Evolutionary conservation across 1,284 basidiomycete species (phyloP).

Genomic region (Ceratobasidium sp.): DNA sequence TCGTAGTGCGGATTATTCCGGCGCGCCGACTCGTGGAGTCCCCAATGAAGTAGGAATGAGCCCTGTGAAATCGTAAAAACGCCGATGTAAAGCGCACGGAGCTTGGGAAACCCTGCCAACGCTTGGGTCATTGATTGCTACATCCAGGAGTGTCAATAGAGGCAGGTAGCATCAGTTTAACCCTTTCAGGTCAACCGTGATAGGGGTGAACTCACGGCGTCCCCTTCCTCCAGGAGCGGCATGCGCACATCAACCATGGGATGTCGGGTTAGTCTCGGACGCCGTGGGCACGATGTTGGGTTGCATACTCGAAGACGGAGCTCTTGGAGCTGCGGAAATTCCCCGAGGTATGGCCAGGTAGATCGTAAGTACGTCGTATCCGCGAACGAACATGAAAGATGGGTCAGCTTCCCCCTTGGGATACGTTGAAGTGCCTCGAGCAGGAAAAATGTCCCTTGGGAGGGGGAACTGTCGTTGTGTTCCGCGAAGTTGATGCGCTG

Average conservation of each 20-base stretch:
- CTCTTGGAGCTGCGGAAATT: slow-evolving; percentile 41
- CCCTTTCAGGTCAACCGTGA: slow-evolving; percentile 15
- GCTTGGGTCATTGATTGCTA: slow-evolving; percentile 26
- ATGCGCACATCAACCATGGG: slow-evolving; percentile 33
- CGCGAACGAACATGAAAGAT: slow-evolving; percentile 37
- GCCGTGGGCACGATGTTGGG: slow-evolving; percentile 33
- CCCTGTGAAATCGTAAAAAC: slow-evolving; percentile 40
- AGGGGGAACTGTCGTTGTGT: slow-evolving; percentile 29
- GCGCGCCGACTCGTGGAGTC: slow-evolving; percentile 15
- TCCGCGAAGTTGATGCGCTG: slow-evolving; percentile 17
- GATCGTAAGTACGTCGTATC: slow-evolving; percentile 30
- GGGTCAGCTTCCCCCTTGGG: slow-evolving; percentile 27
- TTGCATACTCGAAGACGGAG: slow-evolving; percentile 37
- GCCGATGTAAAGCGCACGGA: slow-evolving; percentile 35
- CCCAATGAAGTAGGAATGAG: slow-evolving; percentile 37
- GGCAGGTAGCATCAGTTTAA: slow-evolving; percentile 2
- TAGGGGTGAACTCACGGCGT: slow-evolving; percentile 37
- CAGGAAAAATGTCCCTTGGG: slow-evolving; percentile 26
- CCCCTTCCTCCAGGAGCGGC: slow-evolving; percentile 33
- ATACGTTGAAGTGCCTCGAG: slow-evolving; percentile 39
- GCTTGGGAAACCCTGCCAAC: slow-evolving; percentile 22
- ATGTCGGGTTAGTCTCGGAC: slow-evolving; percentile 39
- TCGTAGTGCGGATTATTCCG: slow-evolving; percentile 29
- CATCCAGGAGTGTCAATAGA: slow-evolving; percentile 18
- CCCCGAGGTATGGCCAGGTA: slow-evolving; percentile 40